phyloP scores from a whole-genome alignment of 2,329 filamentous ascomycete species.

The Penicillium sclerotiorum region DNA sequence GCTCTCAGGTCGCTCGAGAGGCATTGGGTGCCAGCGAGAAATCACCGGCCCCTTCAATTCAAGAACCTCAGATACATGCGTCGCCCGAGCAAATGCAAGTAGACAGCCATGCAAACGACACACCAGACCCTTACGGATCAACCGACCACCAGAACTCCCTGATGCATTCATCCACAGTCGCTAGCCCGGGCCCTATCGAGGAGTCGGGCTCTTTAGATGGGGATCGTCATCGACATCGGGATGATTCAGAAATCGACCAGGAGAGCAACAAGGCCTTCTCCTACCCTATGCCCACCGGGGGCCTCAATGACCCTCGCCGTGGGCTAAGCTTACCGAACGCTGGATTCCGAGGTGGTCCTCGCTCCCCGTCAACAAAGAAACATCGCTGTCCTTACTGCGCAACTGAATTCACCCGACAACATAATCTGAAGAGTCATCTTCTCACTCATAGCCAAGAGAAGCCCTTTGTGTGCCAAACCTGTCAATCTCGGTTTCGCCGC shows the following conservation, averaged over 20 bases:
- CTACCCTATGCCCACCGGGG: conserved; percentile 62
- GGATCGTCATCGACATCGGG: conserved; percentile 42
- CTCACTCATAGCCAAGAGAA: conserved; percentile 98
- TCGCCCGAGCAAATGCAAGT: conserved; percentile 49
- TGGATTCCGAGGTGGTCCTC: conserved; percentile 60
- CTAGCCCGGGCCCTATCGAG: conserved; percentile 51
- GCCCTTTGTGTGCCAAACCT: conserved; percentile 92
- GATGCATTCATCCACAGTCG: conserved; percentile 52
- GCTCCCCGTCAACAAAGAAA: conserved; percentile 78
- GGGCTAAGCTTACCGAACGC: conserved; percentile 62
- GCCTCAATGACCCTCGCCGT: conserved; percentile 55
- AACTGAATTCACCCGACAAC: conserved; percentile 94
- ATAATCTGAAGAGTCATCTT: conserved; percentile 96
- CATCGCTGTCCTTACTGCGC: conserved; percentile 97
- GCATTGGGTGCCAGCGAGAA: conserved; percentile 43
- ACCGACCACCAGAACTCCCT: conserved; percentile 55
- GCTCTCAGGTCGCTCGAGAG: conserved; percentile 46
- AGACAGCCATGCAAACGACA: conserved; percentile 55
- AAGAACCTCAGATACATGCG: conserved; percentile 52
- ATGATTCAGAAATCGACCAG: conserved; percentile 41
- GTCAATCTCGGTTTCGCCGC: conserved; percentile 86
- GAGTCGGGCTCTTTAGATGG: conserved; percentile 47
- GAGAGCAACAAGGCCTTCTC: conserved; percentile 61
- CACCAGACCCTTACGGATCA: conserved; percentile 50
- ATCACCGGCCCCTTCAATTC: conserved; percentile 42